Conservation (phyloP, 2,329 filamentous ascomycete species). For the Xylaria sp. region DNA sequence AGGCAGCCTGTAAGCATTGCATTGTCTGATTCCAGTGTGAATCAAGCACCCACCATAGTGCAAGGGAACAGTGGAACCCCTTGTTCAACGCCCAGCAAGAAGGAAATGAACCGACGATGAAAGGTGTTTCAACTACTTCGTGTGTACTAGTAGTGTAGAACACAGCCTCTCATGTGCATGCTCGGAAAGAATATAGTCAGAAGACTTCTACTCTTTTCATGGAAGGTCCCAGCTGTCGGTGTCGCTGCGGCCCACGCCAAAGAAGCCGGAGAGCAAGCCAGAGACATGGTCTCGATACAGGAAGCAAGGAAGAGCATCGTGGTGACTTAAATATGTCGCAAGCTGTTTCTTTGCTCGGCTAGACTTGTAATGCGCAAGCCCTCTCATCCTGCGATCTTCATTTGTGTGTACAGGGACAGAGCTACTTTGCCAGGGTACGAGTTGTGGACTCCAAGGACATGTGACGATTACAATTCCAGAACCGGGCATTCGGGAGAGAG, state of each 20-base stretch:
- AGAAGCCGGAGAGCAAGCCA: constrained; percentile 9
- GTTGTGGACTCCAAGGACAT: constrained; percentile 20
- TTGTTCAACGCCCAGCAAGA: constrained; percentile 16
- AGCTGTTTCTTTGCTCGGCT: neutral
- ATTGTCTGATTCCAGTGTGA: constrained; percentile 21
- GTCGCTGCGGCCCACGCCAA: neutral
- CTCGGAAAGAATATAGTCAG: neutral
- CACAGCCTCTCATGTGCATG: constrained; percentile 3
- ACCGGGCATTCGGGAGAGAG: constrained; percentile 26
- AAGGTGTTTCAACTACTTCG: constrained; percentile 15
- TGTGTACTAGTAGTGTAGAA: neutral
- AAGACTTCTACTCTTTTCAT: constrained; percentile 14
- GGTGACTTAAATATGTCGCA: neutral
- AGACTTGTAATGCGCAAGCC: constrained; percentile 10
- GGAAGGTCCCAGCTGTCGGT: neutral
- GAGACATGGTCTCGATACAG: neutral
- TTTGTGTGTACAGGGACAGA: constrained; percentile 19
- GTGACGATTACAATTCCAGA: constrained; percentile 32
- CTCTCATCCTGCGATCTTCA: constrained; percentile 26
- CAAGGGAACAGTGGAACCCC: constrained; percentile 30
- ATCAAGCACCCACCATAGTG: constrained; percentile 29
- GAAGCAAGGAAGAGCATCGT: constrained; percentile 13
- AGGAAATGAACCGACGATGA: constrained; percentile 20
- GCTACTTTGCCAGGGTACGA: constrained; percentile 30
- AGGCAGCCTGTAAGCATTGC: constrained; percentile 14